phyloP scores from a whole-genome alignment of 495 filamentous ascomycete genomes.

The Hyaloscypha variabilis region DNA sequence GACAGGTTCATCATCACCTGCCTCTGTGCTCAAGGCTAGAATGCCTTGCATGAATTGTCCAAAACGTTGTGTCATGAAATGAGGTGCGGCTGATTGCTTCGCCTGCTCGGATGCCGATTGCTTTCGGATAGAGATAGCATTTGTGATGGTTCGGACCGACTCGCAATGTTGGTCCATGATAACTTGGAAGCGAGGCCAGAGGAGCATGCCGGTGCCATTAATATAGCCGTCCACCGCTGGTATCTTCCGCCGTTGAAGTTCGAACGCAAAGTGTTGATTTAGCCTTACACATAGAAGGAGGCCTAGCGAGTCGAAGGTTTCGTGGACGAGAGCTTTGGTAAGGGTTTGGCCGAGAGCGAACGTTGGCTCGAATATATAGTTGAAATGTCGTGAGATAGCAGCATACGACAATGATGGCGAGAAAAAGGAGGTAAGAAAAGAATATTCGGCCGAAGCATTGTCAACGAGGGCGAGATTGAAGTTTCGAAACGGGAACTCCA shows the following conservation, averaged over 20 bases:
- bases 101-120: slow-evolving; percentile 53
- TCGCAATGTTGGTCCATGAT: slow-evolving; percentile 94
- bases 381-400: slow-evolving; percentile 66
- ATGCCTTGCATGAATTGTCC: slow-evolving; percentile 88
- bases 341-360: slow-evolving; percentile 77
- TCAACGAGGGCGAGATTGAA: slow-evolving; percentile 94
- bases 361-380: slow-evolving; percentile 81
- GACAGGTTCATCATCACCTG: slow-evolving; percentile 92
- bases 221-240: slow-evolving; percentile 89
- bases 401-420: slow-evolving; percentile 58
- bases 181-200: slow-evolving; percentile 94
- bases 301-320: slow-evolving; percentile 81
- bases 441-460: slow-evolving; percentile 93
- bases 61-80: slow-evolving; percentile 89
- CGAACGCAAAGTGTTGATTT: slow-evolving; percentile 91
- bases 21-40: slow-evolving; percentile 77
- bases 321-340: slow-evolving; percentile 74
- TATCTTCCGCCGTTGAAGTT: slow-evolving; percentile 87
- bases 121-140: slow-evolving; percentile 48
- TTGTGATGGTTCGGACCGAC: slow-evolving; percentile 66
- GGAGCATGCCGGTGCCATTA: slow-evolving; percentile 91
- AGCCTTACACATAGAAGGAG: slow-evolving; percentile 88
- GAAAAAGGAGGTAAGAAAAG: slow-evolving; percentile 91
- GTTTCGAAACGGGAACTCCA: slow-evolving; percentile 87
- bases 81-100: slow-evolving; percentile 82